These are phyloP conservation scores for Botrytis fabae DNA, from an alignment of 2,329 filamentous ascomycete genomes.

Conservation along the genomic window DNA sequence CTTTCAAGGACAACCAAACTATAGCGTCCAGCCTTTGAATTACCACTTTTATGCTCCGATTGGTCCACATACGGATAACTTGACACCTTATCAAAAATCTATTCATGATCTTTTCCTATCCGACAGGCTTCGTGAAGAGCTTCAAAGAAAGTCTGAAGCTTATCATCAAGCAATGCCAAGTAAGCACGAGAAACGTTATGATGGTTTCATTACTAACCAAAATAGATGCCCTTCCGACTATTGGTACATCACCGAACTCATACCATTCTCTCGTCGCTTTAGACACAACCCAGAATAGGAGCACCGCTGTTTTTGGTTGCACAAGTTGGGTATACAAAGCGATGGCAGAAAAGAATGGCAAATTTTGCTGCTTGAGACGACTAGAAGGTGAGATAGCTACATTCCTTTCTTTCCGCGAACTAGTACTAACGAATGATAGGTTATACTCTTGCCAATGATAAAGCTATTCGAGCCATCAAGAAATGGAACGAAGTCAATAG, in stretches of 20 bases:
- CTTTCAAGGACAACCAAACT: conserved; percentile 60
- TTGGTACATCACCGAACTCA: conserved; percentile 77
- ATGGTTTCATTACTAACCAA: background rate
- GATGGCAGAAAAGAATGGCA: conserved; percentile 81
- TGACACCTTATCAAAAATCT: conserved; percentile 81
- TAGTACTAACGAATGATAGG: conserved; percentile 47
- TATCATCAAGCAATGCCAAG: conserved; percentile 81
- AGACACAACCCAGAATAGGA: conserved; percentile 78
- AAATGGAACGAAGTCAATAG: conserved; percentile 86
- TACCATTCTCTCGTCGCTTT: conserved; percentile 92
- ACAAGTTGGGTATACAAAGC: conserved; percentile 96
- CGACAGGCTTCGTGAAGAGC: conserved; percentile 80
- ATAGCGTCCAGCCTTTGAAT: conserved; percentile 65
- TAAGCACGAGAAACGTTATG: conserved; percentile 42
- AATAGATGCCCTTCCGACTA: conserved; percentile 44
- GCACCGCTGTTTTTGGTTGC: conserved; percentile 77
- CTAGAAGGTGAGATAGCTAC: conserved; percentile 63
- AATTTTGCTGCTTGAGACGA: conserved; percentile 81
- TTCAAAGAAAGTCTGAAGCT: conserved; percentile 86
- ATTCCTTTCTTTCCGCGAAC: background rate
- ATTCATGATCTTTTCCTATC: conserved; percentile 91
- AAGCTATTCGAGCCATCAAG: conserved; percentile 81
- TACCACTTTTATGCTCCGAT: conserved; percentile 93
- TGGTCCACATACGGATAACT: conserved; percentile 76
- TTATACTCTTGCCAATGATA: conserved; percentile 84